Conservation (phyloP, 2,329 filamentous ascomycete genomes). For the Aspergillus phoenicis region DNA sequence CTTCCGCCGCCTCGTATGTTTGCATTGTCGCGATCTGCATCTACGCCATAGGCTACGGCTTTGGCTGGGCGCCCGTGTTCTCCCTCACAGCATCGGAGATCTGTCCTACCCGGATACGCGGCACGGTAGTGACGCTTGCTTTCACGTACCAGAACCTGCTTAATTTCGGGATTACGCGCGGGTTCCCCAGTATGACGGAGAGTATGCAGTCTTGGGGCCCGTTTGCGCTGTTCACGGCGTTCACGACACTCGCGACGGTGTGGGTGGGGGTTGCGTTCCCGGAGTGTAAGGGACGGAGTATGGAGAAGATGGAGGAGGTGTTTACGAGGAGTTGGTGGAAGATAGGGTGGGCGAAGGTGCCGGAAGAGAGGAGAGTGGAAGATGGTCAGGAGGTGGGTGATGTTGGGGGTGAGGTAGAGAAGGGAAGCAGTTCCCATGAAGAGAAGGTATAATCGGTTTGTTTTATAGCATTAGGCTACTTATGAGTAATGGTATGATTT, state of each 20-base stretch:
- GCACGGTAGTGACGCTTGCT: slow-evolving; percentile 22
- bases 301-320: slow-evolving; percentile 17
- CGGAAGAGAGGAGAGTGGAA: too few species aligned
- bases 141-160: slow-evolving; percentile 28
- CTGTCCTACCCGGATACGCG: slow-evolving; percentile 23
- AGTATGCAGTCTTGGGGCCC: slow-evolving; percentile 23
- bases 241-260: slow-evolving; percentile 17
- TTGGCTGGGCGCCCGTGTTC: slow-evolving; percentile 25
- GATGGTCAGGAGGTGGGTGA: not conserved
- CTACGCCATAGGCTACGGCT: slow-evolving; percentile 27
- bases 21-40: slow-evolving; percentile 27
- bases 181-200: slow-evolving; percentile 23
- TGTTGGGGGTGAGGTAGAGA: not conserved
- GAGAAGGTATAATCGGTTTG: not conserved
- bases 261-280: slow-evolving; percentile 25
- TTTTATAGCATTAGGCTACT: too few species aligned
- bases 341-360: not conserved
- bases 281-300: slow-evolving; percentile 22
- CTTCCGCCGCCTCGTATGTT: slow-evolving; percentile 21
- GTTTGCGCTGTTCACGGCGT: slow-evolving; percentile 24
- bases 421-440: not conserved
- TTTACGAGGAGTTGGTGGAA: not conserved
- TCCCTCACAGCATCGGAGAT: slow-evolving; percentile 26
- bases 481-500: too few species aligned
- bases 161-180: slow-evolving; percentile 24